Percentiles rank a stretch among this genome's conserved stretches.
Evolutionary conservation across 352 stramenopile genomes (phyloP).

Genomic region (Phytopythium mirpurense): DNA sequence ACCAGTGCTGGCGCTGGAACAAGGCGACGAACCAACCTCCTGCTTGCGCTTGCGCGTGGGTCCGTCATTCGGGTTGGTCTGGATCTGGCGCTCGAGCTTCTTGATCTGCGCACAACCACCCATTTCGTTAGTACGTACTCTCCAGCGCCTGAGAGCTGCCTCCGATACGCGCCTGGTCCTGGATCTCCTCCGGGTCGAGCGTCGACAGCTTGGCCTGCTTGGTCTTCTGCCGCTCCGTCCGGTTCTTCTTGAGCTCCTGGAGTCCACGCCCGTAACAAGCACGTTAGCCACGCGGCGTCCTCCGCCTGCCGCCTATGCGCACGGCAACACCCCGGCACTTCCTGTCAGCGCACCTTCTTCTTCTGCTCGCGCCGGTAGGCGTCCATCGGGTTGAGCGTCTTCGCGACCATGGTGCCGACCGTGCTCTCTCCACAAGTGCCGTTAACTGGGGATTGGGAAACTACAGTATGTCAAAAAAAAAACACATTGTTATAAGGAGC

Average conservation of each 20-base stretch:
- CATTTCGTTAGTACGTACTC: not conserved
- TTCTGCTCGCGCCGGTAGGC: conserved; percentile 72
- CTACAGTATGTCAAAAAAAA: no score
- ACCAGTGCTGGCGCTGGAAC: not conserved
- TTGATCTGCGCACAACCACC: conserved; percentile 29
- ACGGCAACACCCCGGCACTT: no score
- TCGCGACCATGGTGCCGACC: conserved; percentile 30
- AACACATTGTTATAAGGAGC: no score
- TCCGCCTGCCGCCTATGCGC: not conserved
- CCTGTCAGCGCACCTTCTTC: conserved; percentile 74
- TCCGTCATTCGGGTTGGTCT: conserved; percentile 57
- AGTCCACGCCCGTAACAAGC: not conserved
- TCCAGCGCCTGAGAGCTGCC: no score
- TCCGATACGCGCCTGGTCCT: conserved; percentile 22
- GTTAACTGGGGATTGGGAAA: no score
- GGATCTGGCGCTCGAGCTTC: conserved; percentile 52
- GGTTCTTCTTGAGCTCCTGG: conserved; percentile 77
- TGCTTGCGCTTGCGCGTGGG: conserved; percentile 70
- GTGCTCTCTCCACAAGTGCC: not conserved
- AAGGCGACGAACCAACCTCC: conserved; percentile 23
- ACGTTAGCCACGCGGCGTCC: not conserved
- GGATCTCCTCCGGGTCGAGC: conserved; percentile 54
- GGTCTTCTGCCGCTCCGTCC: conserved; percentile 45
- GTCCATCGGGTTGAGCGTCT: conserved; percentile 69
- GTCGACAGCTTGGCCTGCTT: conserved; percentile 54